phyloP scores from a whole-genome alignment of 1,284 basidiomycete genomes.

The Heterobasidion annosum region DNA sequence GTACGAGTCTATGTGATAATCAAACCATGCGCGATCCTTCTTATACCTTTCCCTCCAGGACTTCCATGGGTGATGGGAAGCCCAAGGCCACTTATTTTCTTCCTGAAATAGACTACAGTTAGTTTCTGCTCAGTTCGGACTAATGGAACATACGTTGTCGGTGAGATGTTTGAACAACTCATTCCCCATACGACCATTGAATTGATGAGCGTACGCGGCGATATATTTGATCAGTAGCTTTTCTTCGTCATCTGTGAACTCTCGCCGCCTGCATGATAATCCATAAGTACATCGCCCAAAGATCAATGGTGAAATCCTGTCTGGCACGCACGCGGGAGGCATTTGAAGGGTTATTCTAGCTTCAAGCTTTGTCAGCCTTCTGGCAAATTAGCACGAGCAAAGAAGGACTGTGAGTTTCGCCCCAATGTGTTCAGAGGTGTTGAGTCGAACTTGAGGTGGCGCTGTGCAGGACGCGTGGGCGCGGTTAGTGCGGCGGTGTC shows the following conservation, averaged over 20 bases:
- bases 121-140: not conserved
- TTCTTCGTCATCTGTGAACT: constrained; percentile 6
- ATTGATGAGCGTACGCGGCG: constrained; percentile 5
- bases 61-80: not conserved
- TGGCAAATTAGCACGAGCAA: no score
- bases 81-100: constrained; percentile 9
- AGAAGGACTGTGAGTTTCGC: no score
- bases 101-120: not conserved
- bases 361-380: no score
- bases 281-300: not conserved
- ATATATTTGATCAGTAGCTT: constrained; percentile 9
- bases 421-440: no score
- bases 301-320: not conserved
- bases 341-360: no score
- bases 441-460: no score
- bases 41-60: not conserved
- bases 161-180: constrained; percentile 6
- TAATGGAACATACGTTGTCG: constrained; percentile 3
- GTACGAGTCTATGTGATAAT: not conserved
- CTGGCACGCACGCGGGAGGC: no score
- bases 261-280: not conserved
- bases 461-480: no score
- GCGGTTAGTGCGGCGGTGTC: no score
- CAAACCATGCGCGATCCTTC: not conserved
- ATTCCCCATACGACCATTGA: constrained; percentile 5